These are phyloP conservation scores for Fusarium devonianum DNA, from an alignment of 2,329 filamentous ascomycete species.

Conservation along the genomic window DNA sequence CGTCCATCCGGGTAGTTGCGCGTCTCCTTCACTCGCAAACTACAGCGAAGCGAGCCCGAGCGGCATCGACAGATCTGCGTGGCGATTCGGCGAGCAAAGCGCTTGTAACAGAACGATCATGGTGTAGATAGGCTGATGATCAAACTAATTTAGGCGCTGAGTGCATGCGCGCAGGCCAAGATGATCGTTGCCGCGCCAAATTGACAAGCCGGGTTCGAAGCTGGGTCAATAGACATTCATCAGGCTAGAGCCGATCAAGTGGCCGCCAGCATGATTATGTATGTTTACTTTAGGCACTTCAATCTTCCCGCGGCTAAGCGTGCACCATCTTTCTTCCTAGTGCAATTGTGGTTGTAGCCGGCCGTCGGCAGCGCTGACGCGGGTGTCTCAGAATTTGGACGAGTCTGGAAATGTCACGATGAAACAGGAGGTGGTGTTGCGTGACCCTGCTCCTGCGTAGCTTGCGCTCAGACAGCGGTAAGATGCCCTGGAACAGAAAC, in stretches of 20 bases:
- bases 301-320: too few species aligned
- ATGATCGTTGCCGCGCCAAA: neutral
- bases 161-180: neutral
- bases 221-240: too few species aligned
- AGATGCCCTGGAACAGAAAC: neutral
- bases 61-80: too few species aligned
- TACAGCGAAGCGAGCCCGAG: too few species aligned
- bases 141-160: neutral
- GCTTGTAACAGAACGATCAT: neutral
- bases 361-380: constrained; percentile 6
- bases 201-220: too few species aligned
- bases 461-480: neutral
- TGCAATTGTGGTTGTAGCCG: constrained; percentile 8
- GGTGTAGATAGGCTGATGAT: neutral
- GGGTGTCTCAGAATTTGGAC: constrained; percentile 12
- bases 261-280: too few species aligned
- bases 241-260: too few species aligned
- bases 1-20: too few species aligned
- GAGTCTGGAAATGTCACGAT: constrained; percentile 16
- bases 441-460: neutral
- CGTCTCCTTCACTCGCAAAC: too few species aligned
- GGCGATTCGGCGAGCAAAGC: neutral
- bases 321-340: neutral
- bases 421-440: too few species aligned
- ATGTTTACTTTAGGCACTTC: too few species aligned